A percentile compares a stretch with the other conserved stretches of the same genome.
Evolutionary conservation across 2,329 filamentous ascomycete genomes (phyloP).

Genomic region (Fusarium foetens): DNA sequence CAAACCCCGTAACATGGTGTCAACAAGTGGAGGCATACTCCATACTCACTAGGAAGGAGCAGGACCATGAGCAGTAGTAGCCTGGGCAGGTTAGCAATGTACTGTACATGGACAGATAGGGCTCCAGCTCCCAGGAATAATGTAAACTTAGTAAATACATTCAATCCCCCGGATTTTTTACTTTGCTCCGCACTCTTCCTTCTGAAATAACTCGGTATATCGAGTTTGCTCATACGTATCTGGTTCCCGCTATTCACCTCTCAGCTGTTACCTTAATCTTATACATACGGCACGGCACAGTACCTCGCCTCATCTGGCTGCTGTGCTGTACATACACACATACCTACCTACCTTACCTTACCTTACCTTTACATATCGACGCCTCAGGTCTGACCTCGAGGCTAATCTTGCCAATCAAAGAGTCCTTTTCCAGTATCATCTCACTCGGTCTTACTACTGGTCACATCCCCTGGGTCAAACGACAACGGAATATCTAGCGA

Average conservation of each 20-base stretch:
- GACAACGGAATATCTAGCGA: constrained; percentile 15
- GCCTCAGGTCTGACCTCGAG: constrained; percentile 24
- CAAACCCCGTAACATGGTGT: constrained; percentile 36
- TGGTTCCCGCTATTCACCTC: background rate
- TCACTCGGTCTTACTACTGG: constrained; percentile 31
- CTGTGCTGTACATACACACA: background rate
- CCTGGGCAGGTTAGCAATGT: constrained; percentile 11
- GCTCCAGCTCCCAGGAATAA: constrained; percentile 22
- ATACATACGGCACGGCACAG: background rate
- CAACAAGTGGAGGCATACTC: constrained; percentile 35
- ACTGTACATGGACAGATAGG: constrained; percentile 14
- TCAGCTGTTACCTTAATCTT: background rate
- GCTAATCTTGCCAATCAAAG: constrained; percentile 20
- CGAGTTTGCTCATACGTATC: background rate
- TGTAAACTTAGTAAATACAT: constrained; percentile 23
- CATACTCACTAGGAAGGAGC: constrained; percentile 25
- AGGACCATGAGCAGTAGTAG: background rate
- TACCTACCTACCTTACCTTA: background rate
- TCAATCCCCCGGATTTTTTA: constrained; percentile 28
- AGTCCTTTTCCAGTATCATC: constrained; percentile 7
- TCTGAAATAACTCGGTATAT: constrained; percentile 2
- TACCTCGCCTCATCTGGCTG: background rate
- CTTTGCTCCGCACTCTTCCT: constrained; percentile 18
- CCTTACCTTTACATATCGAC: background rate
- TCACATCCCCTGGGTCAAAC: constrained; percentile 24